phyloP scores from a whole-genome alignment of 2,329 filamentous ascomycete species.

The Penicillium janthinellum region DNA sequence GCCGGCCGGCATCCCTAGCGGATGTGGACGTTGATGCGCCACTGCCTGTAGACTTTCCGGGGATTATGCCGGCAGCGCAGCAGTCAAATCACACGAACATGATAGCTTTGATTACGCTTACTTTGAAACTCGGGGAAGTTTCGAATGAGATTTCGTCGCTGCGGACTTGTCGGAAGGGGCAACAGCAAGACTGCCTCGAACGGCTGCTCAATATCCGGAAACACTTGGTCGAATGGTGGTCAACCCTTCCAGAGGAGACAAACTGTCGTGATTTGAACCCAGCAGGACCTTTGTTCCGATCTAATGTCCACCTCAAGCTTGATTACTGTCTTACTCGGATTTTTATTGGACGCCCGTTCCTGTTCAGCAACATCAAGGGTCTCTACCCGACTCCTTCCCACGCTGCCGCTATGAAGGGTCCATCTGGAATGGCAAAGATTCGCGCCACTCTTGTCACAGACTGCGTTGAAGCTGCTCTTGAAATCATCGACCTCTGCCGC shows the following conservation, averaged over 20 bases:
- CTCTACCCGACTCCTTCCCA: slow-evolving; percentile 26
- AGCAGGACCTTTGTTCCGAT: slow-evolving; percentile 47
- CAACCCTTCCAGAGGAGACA: slow-evolving; percentile 40
- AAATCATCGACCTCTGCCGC: slow-evolving; percentile 55
- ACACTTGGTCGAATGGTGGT: slow-evolving; percentile 48
- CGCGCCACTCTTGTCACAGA: slow-evolving; percentile 51
- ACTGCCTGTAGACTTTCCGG: slow-evolving; percentile 51
- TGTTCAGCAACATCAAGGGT: slow-evolving; percentile 47
- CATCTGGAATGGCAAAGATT: slow-evolving; percentile 38
- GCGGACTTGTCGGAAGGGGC: slow-evolving; percentile 41
- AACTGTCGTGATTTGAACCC: slow-evolving; percentile 47
- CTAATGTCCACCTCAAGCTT: slow-evolving; percentile 55
- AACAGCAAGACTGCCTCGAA: slow-evolving; percentile 46
- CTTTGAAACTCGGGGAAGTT: slow-evolving; percentile 43
- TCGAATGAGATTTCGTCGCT: slow-evolving; percentile 46
- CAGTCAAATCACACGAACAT: slow-evolving; percentile 51
- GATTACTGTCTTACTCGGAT: slow-evolving; percentile 58
- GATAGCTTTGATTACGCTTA: slow-evolving; percentile 51
- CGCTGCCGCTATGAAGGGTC: slow-evolving; percentile 28
- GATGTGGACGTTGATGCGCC: slow-evolving; percentile 58
- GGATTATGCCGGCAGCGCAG: slow-evolving; percentile 45
- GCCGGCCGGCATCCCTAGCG: slow-evolving; percentile 57
- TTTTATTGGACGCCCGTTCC: slow-evolving; percentile 58
- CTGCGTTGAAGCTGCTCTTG: slow-evolving; percentile 56
- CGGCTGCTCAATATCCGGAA: slow-evolving; percentile 43